phyloP scores from a whole-genome alignment of 2,329 filamentous ascomycete genomes.

The Stachybotrys echinatus region DNA sequence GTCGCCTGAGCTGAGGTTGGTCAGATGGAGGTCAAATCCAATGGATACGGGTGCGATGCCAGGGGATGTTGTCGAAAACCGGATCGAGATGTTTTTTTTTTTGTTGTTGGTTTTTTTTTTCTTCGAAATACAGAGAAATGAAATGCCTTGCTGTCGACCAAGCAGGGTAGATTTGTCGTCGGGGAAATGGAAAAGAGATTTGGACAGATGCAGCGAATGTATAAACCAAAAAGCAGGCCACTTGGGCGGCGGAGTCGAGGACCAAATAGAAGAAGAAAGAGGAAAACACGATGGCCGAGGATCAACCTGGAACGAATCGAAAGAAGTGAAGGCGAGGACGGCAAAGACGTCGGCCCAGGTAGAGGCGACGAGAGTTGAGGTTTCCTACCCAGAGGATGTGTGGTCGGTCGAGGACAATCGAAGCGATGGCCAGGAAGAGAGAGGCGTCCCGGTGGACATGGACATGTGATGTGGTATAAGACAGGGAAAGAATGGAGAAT shows the following conservation, averaged over 20 bases:
- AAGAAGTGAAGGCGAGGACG: constrained; percentile 8
- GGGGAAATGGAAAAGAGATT: background rate
- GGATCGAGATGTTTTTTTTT: constrained; percentile 19
- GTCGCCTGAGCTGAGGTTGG: no score
- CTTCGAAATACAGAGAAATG: background rate
- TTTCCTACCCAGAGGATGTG: background rate
- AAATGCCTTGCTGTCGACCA: background rate
- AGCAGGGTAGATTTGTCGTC: background rate
- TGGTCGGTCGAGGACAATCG: constrained; percentile 1
- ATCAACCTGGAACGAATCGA: constrained; percentile 45
- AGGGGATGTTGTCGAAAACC: no score
- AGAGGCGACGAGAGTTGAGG: background rate
- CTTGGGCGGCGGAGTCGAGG: constrained; percentile 5
- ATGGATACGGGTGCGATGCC: no score
- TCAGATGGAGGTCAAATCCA: no score
- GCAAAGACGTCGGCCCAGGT: constrained; percentile 2
- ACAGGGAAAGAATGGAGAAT: background rate
- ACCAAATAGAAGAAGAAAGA: no score
- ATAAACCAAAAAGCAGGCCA: constrained; percentile 4
- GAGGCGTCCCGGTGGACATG: background rate
- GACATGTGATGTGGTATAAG: background rate
- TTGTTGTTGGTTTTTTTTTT: background rate
- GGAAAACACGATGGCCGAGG: constrained; percentile 42
- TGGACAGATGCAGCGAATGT: constrained; percentile 5
- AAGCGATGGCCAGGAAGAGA: background rate